Evolutionary conservation across 1,284 basidiomycete species (phyloP).

Genomic region (Fistulina hepatica): DNA sequence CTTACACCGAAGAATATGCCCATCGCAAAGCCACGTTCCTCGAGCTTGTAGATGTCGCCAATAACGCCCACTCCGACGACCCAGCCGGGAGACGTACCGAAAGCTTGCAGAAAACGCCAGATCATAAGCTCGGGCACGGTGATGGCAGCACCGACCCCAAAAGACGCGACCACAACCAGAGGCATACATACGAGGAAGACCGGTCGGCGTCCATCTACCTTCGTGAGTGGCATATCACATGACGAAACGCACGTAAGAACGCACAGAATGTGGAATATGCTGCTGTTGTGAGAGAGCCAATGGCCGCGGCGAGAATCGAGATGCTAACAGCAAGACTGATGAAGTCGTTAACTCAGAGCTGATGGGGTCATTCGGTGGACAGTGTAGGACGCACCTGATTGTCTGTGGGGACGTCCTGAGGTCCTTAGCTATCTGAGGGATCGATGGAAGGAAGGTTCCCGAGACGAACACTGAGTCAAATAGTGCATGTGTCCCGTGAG

Average conservation of each 20-base stretch:
- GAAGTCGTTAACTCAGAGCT: not conserved
- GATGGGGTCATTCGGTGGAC: not conserved
- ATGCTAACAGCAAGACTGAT: constrained; percentile 29
- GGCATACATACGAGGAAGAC: constrained; percentile 55
- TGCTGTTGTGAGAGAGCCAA: constrained; percentile 41
- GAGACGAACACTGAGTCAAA: constrained; percentile 46
- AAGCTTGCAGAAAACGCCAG: constrained; percentile 54
- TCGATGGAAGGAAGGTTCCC: constrained; percentile 58
- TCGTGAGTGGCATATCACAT: not conserved
- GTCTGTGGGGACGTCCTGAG: constrained; percentile 42
- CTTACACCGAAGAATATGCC: constrained; percentile 49
- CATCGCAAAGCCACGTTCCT: constrained; percentile 53
- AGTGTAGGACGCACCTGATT: constrained; percentile 36
- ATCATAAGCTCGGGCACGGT: constrained; percentile 42
- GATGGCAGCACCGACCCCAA: constrained; percentile 44
- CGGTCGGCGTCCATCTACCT: constrained; percentile 47
- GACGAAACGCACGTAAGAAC: constrained; percentile 10
- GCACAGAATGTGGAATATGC: constrained; percentile 43
- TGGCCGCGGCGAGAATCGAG: constrained; percentile 31
- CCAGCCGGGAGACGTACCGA: constrained; percentile 44
- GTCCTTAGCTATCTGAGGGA: constrained; percentile 55
- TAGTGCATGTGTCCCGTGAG: not conserved
- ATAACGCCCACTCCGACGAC: constrained; percentile 53
- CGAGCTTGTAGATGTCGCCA: constrained; percentile 52
- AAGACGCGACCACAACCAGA: constrained; percentile 45